Evolutionary conservation across 768 basidiomycete genomes (phyloP), one percentile per base, ranked within the genome.

Genomic region (Neoboletus brunneissimus): DNA sequence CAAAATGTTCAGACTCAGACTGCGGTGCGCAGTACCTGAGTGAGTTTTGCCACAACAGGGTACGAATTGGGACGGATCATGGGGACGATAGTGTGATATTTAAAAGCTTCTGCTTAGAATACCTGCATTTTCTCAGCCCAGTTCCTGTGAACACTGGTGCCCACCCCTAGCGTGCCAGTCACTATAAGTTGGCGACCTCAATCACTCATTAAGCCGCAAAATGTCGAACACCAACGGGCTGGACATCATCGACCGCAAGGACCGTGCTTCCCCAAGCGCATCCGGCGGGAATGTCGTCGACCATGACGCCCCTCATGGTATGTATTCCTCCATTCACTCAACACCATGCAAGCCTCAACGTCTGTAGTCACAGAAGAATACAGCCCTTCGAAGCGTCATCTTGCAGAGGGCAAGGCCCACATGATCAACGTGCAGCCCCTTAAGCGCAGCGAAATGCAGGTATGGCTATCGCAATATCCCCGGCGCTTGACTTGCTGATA

Each of bases 391-490:
- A 73, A 77, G 29, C 73, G 71, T 56, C 76, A 69, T 54, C 56
- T 49, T 16, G 32, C 25, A 18, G 62, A 64, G 8, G 58, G 55
- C 2, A 74, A 72, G 54, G 57, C 68, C 16, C 78, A 81, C 56
- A 71, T 91, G 72, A 88, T 93, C 58, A 77, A 75, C 54, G 91
- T 94, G n/a, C 89, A 94, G 69, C 91, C 92, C 1, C 75, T 94
- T 73, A 89, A 86, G 75, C 81, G 83, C 59, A 83, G 79, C 44
- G 91, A 94, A 74, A 93, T 94, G 91, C 91, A 94, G 85, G 89
- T 86, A 40, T 43, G 77, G 64, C 25, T 23, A 22, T 25, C n/a
- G 4, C 27, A 22, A 18, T 45, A 20, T 4, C 25, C 9, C 6
- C 34, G 38, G 7, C 13, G 25, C 40, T 41, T 50, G 16, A 43